These are phyloP conservation scores for Colletotrichum incanum DNA, from an alignment of 2,329 filamentous ascomycete genomes.

Conservation along the genomic window DNA sequence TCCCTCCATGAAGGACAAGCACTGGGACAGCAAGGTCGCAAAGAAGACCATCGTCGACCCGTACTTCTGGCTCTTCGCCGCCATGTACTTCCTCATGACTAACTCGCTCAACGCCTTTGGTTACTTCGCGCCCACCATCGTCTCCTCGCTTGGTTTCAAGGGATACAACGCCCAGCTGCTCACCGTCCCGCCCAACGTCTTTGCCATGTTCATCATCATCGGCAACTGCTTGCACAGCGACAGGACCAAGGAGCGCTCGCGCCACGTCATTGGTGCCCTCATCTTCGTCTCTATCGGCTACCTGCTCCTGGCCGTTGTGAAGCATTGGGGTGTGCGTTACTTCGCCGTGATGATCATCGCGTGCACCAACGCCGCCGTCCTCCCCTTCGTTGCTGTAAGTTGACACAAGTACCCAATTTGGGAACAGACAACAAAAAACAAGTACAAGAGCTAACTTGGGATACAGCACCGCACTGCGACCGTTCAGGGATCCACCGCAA, in stretches of 20 bases:
- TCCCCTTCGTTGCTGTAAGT: constrained; percentile 53
- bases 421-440: not conserved
- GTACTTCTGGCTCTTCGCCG: constrained; percentile 54
- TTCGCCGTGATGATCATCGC: constrained; percentile 53
- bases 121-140: constrained; percentile 55
- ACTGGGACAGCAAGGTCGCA: constrained; percentile 52
- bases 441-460: constrained; percentile 1
- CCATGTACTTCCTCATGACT: constrained; percentile 52
- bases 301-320: constrained; percentile 50
- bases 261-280: constrained; percentile 50
- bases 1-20: constrained; percentile 53
- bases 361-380: constrained; percentile 53
- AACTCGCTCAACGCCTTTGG: constrained; percentile 55
- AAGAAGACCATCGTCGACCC: constrained; percentile 52
- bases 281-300: constrained; percentile 50
- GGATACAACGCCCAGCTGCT: constrained; percentile 54
- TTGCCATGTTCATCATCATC: constrained; percentile 53
- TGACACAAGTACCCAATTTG: constrained; percentile 4
- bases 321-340: constrained; percentile 50
- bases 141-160: constrained; percentile 53
- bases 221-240: constrained; percentile 53
- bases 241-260: constrained; percentile 51
- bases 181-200: constrained; percentile 56
- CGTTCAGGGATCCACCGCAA: constrained; percentile 52
- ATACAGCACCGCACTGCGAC: constrained; percentile 52